phyloP scores from a whole-genome alignment of 768 basidiomycete species.

The Pisolithus microcarpus region DNA sequence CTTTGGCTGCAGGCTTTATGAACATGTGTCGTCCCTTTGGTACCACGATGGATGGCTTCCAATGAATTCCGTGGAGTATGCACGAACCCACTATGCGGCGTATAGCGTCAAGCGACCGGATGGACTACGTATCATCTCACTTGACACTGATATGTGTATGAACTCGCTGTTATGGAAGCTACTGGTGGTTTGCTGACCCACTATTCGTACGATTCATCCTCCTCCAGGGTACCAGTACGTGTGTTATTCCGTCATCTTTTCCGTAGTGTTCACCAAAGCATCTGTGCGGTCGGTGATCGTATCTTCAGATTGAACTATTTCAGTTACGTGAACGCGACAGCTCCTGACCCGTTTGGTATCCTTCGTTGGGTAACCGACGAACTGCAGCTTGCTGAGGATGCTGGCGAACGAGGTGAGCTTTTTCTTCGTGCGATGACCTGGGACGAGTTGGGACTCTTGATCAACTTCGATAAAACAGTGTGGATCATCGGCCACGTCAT shows the following conservation, averaged over 20 bases:
- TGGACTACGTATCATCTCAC: slow-evolving; percentile 42
- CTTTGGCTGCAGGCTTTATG: slow-evolving; percentile 36
- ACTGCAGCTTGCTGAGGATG: slow-evolving; percentile 46
- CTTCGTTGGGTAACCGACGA: slow-evolving; percentile 45
- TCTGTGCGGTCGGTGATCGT: background rate
- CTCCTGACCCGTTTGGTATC: slow-evolving; percentile 43
- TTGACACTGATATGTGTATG: slow-evolving; percentile 47
- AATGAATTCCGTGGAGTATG: slow-evolving; percentile 28
- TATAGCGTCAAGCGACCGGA: slow-evolving; percentile 39
- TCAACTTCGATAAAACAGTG: slow-evolving; percentile 36
- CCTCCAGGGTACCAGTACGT: slow-evolving; percentile 30
- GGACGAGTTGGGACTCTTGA: background rate
- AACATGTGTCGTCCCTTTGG: slow-evolving; percentile 42
- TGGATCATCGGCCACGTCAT: slow-evolving; percentile 48
- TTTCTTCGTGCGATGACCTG: background rate
- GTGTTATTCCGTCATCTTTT: background rate
- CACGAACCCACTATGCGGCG: slow-evolving; percentile 41
- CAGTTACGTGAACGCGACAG: slow-evolving; percentile 41
- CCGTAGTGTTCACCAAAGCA: background rate
- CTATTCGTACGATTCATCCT: background rate
- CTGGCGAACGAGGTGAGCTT: slow-evolving; percentile 35
- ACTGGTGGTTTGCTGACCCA: background rate
- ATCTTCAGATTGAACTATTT: slow-evolving; percentile 35
- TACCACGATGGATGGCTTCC: slow-evolving; percentile 40
- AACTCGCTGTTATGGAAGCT: background rate